Conservation (phyloP, 2,329 filamentous ascomycete genomes). For the Cladosporium sp. region DNA sequence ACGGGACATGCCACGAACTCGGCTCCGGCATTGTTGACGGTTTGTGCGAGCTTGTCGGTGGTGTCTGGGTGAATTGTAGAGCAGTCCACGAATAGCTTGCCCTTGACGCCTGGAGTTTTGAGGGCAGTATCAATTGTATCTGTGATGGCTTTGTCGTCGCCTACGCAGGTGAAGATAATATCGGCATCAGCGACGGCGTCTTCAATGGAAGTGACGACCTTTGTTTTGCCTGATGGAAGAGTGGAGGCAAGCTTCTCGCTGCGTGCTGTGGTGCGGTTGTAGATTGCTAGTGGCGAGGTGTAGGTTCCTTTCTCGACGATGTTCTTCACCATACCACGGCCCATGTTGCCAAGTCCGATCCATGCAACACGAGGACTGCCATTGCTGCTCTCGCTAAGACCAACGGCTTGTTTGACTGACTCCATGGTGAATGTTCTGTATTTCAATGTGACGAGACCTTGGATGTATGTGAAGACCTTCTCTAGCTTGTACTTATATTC, state of each 20-base stretch:
- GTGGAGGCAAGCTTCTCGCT: constrained; percentile 64
- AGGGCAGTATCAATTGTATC: constrained; percentile 47
- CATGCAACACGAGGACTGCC: constrained; percentile 59
- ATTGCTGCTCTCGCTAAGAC: constrained; percentile 3
- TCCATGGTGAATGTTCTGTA: neutral
- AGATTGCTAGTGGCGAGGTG: constrained; percentile 71
- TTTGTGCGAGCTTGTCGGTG: constrained; percentile 65
- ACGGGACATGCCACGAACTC: constrained; percentile 76
- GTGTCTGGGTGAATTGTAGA: constrained; percentile 86
- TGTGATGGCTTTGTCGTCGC: constrained; percentile 52
- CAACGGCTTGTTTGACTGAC: constrained; percentile 15
- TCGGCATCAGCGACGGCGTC: constrained; percentile 69
- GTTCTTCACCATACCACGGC: constrained; percentile 81
- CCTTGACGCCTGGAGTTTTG: constrained; percentile 61
- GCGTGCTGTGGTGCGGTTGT: constrained; percentile 73
- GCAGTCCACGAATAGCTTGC: constrained; percentile 83
- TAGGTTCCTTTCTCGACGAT: constrained; percentile 75
- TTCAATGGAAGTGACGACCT: constrained; percentile 64
- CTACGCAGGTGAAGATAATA: constrained; percentile 80
- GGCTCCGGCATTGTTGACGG: constrained; percentile 61
- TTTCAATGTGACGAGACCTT: neutral
- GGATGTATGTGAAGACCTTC: neutral
- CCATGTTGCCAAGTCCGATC: constrained; percentile 89
- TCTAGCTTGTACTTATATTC: neutral
- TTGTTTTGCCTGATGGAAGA: constrained; percentile 63